Percentiles rank a stretch among this genome's conserved stretches.
These are phyloP conservation scores for Canavalia ensiformis DNA, from an alignment of 306 rosid genomes.

Conservation along the genomic window DNA sequence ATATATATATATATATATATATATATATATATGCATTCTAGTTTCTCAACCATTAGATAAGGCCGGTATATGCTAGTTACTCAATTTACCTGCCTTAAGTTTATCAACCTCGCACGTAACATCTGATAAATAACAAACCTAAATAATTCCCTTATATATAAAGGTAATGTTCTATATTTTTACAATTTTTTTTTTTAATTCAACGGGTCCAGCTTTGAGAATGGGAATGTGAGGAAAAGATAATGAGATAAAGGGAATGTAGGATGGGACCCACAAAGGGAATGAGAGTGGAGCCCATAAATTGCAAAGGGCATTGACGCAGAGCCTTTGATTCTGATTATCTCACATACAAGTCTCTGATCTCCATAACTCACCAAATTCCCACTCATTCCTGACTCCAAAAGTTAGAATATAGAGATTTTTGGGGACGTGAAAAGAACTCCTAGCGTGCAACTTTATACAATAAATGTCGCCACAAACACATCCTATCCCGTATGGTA, in stretches of 20 bases:
- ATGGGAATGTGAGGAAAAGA: conserved; percentile 48
- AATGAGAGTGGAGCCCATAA: conserved; percentile 49
- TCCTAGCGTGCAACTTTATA: conserved; percentile 73
- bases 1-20: no score
- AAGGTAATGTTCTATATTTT: no score
- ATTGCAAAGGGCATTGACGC: neutral
- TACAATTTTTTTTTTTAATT: no score
- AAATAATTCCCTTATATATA: no score
- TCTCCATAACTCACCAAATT: conserved; percentile 41
- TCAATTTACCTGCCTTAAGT: no score
- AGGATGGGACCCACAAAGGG: conserved; percentile 28
- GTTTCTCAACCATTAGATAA: no score
- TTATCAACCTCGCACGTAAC: no score
- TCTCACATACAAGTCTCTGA: neutral
- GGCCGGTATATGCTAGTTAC: no score
- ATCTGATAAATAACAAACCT: no score
- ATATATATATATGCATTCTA: no score
- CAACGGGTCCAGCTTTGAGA: conserved; percentile 4
- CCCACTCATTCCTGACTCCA: conserved; percentile 45
- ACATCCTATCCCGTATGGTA: neutral
- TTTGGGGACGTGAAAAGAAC: conserved; percentile 61
- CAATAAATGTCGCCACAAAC: conserved; percentile 57
- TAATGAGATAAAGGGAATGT: conserved; percentile 30
- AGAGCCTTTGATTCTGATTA: conserved; percentile 8
- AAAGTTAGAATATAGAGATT: conserved; percentile 40